A percentile compares a stretch with the other conserved stretches of the same genome.
These are phyloP conservation scores for Termitomyces sp. DNA, from an alignment of 768 basidiomycete genomes.

Conservation along the genomic window DNA sequence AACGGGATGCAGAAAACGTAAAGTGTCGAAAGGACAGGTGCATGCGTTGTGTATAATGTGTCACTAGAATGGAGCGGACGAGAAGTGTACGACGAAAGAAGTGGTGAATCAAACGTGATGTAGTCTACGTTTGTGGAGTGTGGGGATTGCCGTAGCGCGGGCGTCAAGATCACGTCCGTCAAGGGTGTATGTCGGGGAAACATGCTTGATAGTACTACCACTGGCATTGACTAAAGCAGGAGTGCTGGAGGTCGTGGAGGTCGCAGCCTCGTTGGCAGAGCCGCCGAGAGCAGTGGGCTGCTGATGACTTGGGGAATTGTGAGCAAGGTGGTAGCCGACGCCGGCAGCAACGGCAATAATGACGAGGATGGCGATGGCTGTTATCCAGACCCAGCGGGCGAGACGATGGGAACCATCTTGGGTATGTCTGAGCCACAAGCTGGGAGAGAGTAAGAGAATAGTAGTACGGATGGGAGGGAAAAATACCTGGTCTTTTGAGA, in stretches of 20 bases:
- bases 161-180: slow-evolving; percentile 19
- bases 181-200: slow-evolving; percentile 60
- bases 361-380: slow-evolving; percentile 50
- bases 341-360: slow-evolving; percentile 53
- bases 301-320: slow-evolving; percentile 41
- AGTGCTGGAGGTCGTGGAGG: slow-evolving; percentile 10
- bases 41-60: neutral
- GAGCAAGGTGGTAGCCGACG: slow-evolving; percentile 53
- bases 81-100: neutral
- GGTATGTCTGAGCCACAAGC: slow-evolving; percentile 66
- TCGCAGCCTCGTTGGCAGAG: slow-evolving; percentile 38
- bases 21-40: neutral
- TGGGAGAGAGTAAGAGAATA: neutral
- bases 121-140: slow-evolving; percentile 6
- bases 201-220: slow-evolving; percentile 27
- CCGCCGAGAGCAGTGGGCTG: slow-evolving; percentile 64
- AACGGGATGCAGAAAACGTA: neutral
- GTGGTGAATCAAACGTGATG: neutral
- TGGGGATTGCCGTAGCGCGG: neutral
- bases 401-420: slow-evolving; percentile 44
- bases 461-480: too few relatives aligned
- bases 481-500: slow-evolving; percentile 34
- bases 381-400: slow-evolving; percentile 65
- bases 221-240: slow-evolving; percentile 9
- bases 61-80: neutral